Evolutionary conservation across 1,284 basidiomycete genomes (phyloP), one percentile per base, ranked within the genome.

Genomic region (Moesziomyces antarcticus): DNA sequence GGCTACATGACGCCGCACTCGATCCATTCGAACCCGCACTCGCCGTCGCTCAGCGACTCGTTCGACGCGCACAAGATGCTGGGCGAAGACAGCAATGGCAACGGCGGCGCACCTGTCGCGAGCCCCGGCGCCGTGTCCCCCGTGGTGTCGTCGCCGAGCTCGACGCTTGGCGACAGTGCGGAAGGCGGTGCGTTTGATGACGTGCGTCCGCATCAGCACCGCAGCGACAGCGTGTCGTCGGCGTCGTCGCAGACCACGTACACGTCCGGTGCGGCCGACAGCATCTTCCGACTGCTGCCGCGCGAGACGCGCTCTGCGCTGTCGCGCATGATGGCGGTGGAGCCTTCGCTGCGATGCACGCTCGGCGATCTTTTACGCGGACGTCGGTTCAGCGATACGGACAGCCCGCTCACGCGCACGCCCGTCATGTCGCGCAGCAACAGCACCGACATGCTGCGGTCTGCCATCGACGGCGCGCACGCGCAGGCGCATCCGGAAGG

Each of bases 251-350:
- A 88, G 81, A 79, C 80, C 79, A 93, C 94, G n/a, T 91, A 90
- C 88, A 88, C 91, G 84, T 88, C 86, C 10, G 92, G 91, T 44
- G 92, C 93, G 9, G 91, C 93, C n/a, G 96, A 99, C 85, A 94
- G 93, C 33, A 97, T 99, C 82, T 99, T 99, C 88, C 90, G 94
- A n/a, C 88, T 99, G 7, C 87, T 99, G 21, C 96, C 96, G 6
- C 91, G 96, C 63, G 96, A 98, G 86, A 91, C 80, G 25, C 73
- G 81, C 16, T 73, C 90, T 16, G 93, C 93, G 11, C 87, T 99
- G 56, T 91, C 93, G 66, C 89, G 95, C 56, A 99, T 99, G 97
- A 88, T 99, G 78, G 91, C 90, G 67, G 89, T 98, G 56, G 94
- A 98, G 84, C 93, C 95, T 1, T 87, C 88, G 10, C 89, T 91